phyloP scores from a whole-genome alignment of 1,139 yeast genomes.

The Pneumocystis carinii region DNA sequence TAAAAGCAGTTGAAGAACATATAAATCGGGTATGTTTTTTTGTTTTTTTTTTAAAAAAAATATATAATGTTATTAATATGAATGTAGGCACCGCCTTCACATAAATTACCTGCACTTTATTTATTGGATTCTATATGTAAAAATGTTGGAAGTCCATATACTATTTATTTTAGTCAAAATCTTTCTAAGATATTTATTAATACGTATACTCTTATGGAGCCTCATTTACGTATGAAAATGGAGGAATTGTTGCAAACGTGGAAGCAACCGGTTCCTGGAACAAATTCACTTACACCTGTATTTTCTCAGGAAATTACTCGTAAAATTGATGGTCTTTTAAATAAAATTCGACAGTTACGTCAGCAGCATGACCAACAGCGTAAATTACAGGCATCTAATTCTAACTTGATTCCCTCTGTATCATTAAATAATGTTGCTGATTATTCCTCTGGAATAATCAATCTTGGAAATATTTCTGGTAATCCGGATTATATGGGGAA shows the following conservation, averaged over 20 bases:
- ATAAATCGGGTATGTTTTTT: conserved; percentile 21
- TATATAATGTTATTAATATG: neutral
- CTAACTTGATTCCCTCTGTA: neutral
- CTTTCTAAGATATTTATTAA: conserved; percentile 56
- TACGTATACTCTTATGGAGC: conserved; percentile 65
- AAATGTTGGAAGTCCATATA: conserved; percentile 79
- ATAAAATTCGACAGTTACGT: conserved; percentile 33
- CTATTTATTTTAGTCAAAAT: conserved; percentile 52
- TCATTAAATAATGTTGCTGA: neutral
- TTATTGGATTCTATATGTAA: conserved; percentile 86
- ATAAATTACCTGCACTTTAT: conserved; percentile 70
- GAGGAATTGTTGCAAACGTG: conserved; percentile 74
- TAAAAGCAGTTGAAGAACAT: conserved; percentile 53
- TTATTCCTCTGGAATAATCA: neutral
- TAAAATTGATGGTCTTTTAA: conserved; percentile 58
- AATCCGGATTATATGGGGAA: neutral
- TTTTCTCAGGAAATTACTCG: conserved; percentile 60
- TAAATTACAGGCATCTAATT: conserved; percentile 3
- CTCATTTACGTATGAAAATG: conserved; percentile 55
- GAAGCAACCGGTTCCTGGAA: conserved; percentile 47
- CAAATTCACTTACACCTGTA: conserved; percentile 39
- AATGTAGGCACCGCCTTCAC: conserved; percentile 47
- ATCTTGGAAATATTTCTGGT: neutral
- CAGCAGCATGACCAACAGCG: conserved; percentile 14
- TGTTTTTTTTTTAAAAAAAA: neutral